Evolutionary conservation across 768 basidiomycete species (phyloP).

Genomic region (Trametes cingulata): DNA sequence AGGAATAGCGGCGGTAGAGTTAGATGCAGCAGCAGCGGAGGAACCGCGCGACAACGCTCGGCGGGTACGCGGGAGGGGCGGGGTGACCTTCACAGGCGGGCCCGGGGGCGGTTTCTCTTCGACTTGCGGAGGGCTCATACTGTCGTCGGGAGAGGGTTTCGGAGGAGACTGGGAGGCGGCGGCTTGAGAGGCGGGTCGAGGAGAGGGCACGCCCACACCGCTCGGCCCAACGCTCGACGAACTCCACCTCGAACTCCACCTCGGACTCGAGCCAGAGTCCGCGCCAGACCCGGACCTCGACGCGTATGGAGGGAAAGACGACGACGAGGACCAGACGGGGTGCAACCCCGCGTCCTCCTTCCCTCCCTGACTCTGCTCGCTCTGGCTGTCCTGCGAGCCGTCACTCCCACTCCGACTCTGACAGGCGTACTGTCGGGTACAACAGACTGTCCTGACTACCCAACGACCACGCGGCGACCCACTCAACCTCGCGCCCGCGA

Average conservation of each 20-base stretch:
- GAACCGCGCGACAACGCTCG: background rate
- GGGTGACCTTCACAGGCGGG: background rate
- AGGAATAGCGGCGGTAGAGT: no score
- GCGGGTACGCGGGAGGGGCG: conserved; percentile 1
- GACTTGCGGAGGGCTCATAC: no score
- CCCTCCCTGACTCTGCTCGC: no score
- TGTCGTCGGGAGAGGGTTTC: no score
- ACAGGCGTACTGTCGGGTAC: no score
- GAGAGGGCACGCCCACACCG: no score
- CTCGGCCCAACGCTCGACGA: no score
- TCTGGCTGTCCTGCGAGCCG: background rate
- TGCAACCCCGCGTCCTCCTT: background rate
- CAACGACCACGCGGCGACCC: background rate
- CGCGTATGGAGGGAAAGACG: background rate
- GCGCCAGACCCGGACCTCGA: no score
- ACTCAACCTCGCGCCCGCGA: background rate
- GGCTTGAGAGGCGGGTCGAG: background rate
- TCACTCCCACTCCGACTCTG: background rate
- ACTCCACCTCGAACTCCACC: no score
- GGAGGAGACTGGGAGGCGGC: background rate
- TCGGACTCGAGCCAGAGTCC: no score
- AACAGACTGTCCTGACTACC: background rate
- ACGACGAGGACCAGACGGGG: conserved; percentile 2
- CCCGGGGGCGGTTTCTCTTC: no score
- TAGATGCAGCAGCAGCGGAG: background rate